A percentile compares a stretch with the other conserved stretches of the same genome.
Conservation (phyloP, 768 basidiomycete species). For the Tephrocybe sp. region DNA sequence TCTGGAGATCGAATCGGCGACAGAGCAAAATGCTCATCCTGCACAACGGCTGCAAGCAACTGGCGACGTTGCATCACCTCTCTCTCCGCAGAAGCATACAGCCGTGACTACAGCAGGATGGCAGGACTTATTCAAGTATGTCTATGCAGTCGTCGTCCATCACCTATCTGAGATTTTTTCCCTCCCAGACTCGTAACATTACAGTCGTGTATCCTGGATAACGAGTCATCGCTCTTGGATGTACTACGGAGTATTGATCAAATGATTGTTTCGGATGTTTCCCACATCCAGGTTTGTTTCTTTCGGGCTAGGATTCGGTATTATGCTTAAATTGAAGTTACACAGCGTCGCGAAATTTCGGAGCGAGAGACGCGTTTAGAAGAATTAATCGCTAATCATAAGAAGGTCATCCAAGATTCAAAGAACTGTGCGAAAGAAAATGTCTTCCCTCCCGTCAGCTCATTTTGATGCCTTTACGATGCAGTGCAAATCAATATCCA, state of each 20-base stretch:
- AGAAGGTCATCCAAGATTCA: slow-evolving; percentile 38
- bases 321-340: not conserved
- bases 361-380: slow-evolving; percentile 59
- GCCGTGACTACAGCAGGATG: slow-evolving; percentile 48
- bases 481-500: slow-evolving; percentile 30
- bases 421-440: slow-evolving; percentile 40
- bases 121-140: slow-evolving; percentile 74
- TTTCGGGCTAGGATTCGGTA: slow-evolving; percentile 4
- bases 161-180: slow-evolving; percentile 1
- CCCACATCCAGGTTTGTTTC: slow-evolving; percentile 38
- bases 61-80: slow-evolving; percentile 15
- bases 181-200: slow-evolving; percentile 46
- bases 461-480: slow-evolving; percentile 5
- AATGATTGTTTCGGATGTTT: slow-evolving; percentile 39
- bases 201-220: slow-evolving; percentile 51
- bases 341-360: slow-evolving; percentile 64
- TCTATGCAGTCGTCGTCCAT: slow-evolving; percentile 8
- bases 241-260: slow-evolving; percentile 46
- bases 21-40: slow-evolving; percentile 14
- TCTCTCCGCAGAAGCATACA: slow-evolving; percentile 12
- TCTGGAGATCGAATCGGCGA: slow-evolving; percentile 7
- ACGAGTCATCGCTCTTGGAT: slow-evolving; percentile 44
- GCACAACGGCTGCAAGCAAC: slow-evolving; percentile 31
- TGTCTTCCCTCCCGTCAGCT: not conserved
- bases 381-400: slow-evolving; percentile 42